phyloP scores from a whole-genome alignment of 345 rosid genomes.

The Angophora floribunda region DNA sequence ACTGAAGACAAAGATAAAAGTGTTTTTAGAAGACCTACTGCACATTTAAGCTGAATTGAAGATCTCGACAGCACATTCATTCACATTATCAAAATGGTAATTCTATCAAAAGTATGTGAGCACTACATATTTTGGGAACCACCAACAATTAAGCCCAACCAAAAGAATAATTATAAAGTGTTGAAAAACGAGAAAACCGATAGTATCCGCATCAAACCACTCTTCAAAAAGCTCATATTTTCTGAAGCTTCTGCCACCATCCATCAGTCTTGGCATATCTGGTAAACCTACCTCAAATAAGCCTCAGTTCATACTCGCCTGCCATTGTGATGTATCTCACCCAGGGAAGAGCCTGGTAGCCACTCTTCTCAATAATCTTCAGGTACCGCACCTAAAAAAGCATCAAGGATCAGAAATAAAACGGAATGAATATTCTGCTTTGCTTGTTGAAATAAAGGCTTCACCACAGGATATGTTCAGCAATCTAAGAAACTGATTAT shows the following conservation, averaged over 20 bases:
- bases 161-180: neutral
- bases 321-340: constrained; percentile 99
- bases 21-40: neutral
- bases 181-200: neutral
- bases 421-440: neutral
- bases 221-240: neutral
- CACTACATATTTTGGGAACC: neutral
- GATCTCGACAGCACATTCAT: neutral
- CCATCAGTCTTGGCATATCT: neutral
- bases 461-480: neutral
- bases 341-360: constrained; percentile 99
- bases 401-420: neutral
- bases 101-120: neutral
- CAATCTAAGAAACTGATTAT: neutral
- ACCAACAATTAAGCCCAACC: neutral
- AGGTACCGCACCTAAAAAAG: constrained; percentile 79
- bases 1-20: neutral
- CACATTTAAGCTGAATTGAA: neutral
- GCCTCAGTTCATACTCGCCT: constrained; percentile 92
- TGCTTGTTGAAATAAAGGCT: neutral
- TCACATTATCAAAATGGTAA: neutral
- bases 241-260: neutral
- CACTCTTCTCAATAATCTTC: constrained; percentile 96
- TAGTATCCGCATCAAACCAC: neutral
- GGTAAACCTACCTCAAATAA: constrained; percentile 24